Conservation (phyloP, 2,329 filamentous ascomycete genomes). For the Dichotomopilus funicola region DNA sequence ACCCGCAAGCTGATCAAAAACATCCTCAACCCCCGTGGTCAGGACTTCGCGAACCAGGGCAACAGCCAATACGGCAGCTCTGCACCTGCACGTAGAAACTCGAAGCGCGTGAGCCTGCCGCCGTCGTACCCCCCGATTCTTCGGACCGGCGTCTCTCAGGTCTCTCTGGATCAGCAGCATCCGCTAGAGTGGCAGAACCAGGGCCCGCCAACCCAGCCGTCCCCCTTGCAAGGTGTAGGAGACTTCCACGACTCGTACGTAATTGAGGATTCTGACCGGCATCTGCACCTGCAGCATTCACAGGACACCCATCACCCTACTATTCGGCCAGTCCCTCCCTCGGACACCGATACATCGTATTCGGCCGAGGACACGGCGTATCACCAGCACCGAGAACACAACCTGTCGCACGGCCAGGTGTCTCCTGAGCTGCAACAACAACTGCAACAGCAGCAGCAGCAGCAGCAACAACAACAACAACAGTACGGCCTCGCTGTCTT, state of each 20-base stretch:
- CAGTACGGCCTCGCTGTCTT: constrained; percentile 33
- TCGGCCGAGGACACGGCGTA: constrained; percentile 38
- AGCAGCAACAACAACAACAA: no score
- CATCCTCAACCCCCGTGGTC: constrained; percentile 34
- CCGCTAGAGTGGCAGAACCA: constrained; percentile 31
- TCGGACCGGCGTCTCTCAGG: constrained; percentile 37
- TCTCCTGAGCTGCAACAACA: constrained; percentile 35
- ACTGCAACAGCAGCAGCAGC: constrained; percentile 2
- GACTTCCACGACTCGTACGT: constrained; percentile 31
- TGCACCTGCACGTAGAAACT: constrained; percentile 46
- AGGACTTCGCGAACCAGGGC: constrained; percentile 24
- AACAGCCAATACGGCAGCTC: constrained; percentile 43
- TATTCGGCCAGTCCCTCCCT: constrained; percentile 42
- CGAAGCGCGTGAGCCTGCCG: constrained; percentile 50
- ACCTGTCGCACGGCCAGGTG: constrained; percentile 32
- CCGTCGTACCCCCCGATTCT: constrained; percentile 34
- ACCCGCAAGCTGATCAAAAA: constrained; percentile 50
- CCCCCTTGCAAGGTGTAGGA: constrained; percentile 41
- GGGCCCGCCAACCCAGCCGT: constrained; percentile 32
- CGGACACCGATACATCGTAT: constrained; percentile 41
- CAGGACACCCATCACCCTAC: constrained; percentile 35
- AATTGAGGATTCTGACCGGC: constrained; percentile 35
- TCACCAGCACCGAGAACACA: constrained; percentile 34
- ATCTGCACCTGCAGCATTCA: constrained; percentile 35
- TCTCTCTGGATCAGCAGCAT: constrained; percentile 32